phyloP scores from a whole-genome alignment of 2,329 filamentous ascomycete species.

The Davidsoniella virescens region DNA sequence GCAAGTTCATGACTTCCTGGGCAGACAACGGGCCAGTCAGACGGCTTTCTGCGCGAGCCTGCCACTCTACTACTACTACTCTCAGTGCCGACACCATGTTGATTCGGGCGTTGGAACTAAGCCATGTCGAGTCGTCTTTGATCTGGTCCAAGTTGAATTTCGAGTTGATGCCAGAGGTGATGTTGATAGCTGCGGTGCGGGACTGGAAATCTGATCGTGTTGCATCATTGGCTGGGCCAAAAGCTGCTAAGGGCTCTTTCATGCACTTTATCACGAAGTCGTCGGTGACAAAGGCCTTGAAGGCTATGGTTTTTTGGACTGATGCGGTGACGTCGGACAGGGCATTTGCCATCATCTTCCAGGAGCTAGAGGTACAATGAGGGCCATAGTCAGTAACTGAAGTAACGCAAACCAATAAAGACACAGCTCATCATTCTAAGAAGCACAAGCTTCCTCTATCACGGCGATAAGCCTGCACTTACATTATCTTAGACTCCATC shows the following conservation, averaged over 20 bases:
- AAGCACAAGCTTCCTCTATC: too few relatives aligned
- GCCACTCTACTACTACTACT: constrained; percentile 67
- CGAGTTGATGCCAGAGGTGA: constrained; percentile 49
- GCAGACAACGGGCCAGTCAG: constrained; percentile 57
- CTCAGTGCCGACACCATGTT: constrained; percentile 72
- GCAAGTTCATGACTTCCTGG: constrained; percentile 61
- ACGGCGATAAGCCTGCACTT: constrained; percentile 23
- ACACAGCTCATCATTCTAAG: neutral
- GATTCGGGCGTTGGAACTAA: constrained; percentile 61
- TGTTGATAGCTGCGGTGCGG: constrained; percentile 73
- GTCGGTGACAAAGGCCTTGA: constrained; percentile 57
- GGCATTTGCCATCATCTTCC: constrained; percentile 42
- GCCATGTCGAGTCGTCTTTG: constrained; percentile 73
- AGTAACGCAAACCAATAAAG: constrained; percentile 7
- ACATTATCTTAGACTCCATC: constrained; percentile 69
- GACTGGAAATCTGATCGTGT: constrained; percentile 63
- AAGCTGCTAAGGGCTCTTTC: constrained; percentile 51
- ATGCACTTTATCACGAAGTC: constrained; percentile 52
- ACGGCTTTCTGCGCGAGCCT: constrained; percentile 58
- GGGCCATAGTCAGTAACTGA: constrained; percentile 11
- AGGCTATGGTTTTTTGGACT: constrained; percentile 33
- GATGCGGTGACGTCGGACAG: constrained; percentile 40
- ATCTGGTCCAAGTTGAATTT: constrained; percentile 61
- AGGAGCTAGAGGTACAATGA: constrained; percentile 33
- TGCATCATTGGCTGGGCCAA: constrained; percentile 42